Conservation (phyloP, 2,329 filamentous ascomycete species). For the Botryotinia calthae region DNA sequence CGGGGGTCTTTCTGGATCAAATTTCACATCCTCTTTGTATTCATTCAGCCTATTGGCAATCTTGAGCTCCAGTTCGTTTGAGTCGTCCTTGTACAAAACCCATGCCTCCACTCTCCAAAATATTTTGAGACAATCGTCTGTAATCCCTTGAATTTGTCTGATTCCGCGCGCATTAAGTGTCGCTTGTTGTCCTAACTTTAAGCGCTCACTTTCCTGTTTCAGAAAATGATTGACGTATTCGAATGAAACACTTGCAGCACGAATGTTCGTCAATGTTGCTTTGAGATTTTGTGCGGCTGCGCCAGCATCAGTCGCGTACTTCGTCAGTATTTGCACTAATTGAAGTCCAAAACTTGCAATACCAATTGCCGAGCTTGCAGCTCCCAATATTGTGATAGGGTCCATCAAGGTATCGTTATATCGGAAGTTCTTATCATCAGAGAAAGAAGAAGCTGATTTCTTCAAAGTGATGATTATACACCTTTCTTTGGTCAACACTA, state of each 20-base stretch:
- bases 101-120: conserved; percentile 16
- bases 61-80: not conserved
- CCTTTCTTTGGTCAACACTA: not conserved
- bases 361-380: conserved; percentile 16
- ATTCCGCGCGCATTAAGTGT: not conserved
- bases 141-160: not conserved
- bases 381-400: conserved; percentile 9
- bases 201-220: conserved; percentile 1
- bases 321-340: conserved; percentile 1
- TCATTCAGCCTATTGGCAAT: not conserved
- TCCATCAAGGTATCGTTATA: conserved; percentile 1
- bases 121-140: conserved; percentile 4
- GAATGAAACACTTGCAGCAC: not conserved
- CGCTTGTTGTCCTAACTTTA: not conserved
- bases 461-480: too few species aligned
- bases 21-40: not conserved
- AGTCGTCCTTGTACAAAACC: not conserved
- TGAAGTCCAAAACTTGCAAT: conserved; percentile 13
- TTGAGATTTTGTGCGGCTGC: not conserved
- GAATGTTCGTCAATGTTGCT: not conserved
- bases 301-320: not conserved
- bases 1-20: not conserved
- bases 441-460: not conserved
- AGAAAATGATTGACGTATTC: not conserved
- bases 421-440: not conserved